Evolutionary conservation across 2,329 filamentous ascomycete genomes (phyloP).

Genomic region (Colletotrichum zoysiae): DNA sequence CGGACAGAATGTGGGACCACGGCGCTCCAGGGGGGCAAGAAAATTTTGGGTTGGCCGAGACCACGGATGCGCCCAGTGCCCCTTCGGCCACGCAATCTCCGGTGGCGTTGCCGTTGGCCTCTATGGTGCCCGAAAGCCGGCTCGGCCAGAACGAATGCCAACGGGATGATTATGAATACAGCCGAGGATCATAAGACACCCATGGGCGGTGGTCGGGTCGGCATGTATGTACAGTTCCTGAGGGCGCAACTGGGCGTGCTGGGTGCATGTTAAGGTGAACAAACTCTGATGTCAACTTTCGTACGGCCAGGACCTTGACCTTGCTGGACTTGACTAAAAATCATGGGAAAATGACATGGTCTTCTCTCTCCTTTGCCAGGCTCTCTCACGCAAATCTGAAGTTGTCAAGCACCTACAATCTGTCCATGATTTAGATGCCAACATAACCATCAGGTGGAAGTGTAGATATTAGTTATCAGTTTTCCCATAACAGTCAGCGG

Average conservation of each 20-base stretch:
- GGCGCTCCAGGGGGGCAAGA: conserved; percentile 10
- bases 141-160: neutral
- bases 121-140: conserved; percentile 3
- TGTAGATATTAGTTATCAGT: neutral
- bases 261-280: too few species aligned
- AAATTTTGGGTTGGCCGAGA: neutral
- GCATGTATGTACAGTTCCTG: neutral
- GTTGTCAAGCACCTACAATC: conserved; percentile 19
- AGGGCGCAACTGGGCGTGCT: neutral
- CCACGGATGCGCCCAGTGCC: neutral
- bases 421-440: conserved; percentile 27
- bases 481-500: neutral
- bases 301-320: too few species aligned
- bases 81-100: neutral
- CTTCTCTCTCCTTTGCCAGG: too few species aligned
- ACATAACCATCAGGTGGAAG: conserved; percentile 26
- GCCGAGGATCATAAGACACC: too few species aligned
- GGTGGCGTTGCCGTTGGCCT: neutral
- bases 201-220: neutral
- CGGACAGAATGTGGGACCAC: conserved; percentile 18
- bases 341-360: rapidly evolving
- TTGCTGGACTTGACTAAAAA: neutral
- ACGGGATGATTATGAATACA: neutral
- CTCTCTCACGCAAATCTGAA: neutral
- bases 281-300: too few species aligned